Percentiles rank a stretch among this genome's conserved stretches.
Evolutionary conservation across 1,284 basidiomycete species (phyloP).

Genomic region (Malassezia arunalokei): DNA sequence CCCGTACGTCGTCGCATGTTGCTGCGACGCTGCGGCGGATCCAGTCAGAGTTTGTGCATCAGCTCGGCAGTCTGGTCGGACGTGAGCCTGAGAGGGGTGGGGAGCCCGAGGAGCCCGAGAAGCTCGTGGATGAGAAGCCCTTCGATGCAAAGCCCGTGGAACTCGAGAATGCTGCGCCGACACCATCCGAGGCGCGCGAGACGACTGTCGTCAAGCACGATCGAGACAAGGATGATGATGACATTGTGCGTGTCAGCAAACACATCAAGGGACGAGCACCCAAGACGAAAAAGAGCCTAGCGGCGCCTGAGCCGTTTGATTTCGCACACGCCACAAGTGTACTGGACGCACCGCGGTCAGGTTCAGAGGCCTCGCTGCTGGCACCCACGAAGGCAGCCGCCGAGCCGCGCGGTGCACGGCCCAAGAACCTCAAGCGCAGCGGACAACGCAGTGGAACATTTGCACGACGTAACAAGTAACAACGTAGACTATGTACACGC

Average conservation of each 20-base stretch:
- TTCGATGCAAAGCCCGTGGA: too few species aligned
- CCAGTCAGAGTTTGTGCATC: constrained; percentile 5
- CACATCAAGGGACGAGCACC: background rate
- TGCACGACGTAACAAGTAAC: background rate
- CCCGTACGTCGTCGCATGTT: background rate
- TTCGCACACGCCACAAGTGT: constrained; percentile 1
- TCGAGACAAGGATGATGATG: background rate
- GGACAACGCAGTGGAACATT: constrained; percentile 13
- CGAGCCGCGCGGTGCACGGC: background rate
- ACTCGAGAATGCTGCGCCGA: too few species aligned
- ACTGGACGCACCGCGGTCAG: background rate
- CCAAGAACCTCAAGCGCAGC: constrained; percentile 3
- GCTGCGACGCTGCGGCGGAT: constrained; percentile 3
- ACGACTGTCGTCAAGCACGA: background rate
- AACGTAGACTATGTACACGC: background rate
- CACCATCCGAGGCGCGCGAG: too few species aligned
- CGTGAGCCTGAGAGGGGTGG: background rate
- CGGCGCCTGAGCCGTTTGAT: constrained; percentile 5
- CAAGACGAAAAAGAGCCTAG: background rate
- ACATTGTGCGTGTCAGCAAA: background rate
- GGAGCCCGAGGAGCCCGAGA: background rate
- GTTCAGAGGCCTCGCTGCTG: background rate
- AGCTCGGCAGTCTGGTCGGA: constrained; percentile 3
- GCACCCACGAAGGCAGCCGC: background rate
- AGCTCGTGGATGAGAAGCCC: too few species aligned